A percentile compares a stretch with the other conserved stretches of the same genome.
Evolutionary conservation across 257 asterid species (phyloP).

Genomic region (Fraxinus anomala): DNA sequence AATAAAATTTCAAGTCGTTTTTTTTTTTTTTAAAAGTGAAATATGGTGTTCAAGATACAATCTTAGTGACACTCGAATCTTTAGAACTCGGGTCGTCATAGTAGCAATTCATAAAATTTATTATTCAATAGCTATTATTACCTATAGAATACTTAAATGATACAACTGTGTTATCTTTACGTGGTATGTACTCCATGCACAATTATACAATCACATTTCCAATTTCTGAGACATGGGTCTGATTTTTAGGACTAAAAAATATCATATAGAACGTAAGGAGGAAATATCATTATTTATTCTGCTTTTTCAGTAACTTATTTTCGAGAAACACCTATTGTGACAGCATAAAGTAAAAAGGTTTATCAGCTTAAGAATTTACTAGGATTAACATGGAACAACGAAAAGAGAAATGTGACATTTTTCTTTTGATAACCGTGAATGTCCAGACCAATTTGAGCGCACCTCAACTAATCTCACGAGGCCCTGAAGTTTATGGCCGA

Average conservation of each 20-base stretch:
- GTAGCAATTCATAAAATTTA: neutral
- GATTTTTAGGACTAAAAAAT: neutral
- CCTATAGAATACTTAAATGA: neutral
- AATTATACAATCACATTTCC: neutral
- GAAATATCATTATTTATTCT: neutral
- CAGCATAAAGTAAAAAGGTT: neutral
- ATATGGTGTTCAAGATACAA: no score
- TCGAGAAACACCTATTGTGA: neutral
- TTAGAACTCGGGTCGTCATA: neutral
- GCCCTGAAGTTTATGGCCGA: no score
- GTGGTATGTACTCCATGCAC: constrained; percentile 2
- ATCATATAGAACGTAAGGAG: neutral
- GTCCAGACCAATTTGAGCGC: no score
- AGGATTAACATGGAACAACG: neutral
- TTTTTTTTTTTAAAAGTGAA: no score
- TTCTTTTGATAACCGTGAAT: no score
- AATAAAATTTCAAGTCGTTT: no score
- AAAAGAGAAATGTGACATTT: no score
- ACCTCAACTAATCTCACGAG: no score
- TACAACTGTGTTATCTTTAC: neutral
- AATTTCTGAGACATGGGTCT: neutral
- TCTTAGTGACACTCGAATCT: no score
- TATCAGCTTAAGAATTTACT: neutral
- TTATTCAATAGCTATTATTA: neutral
- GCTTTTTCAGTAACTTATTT: constrained; percentile 2